Evolutionary conservation across 2,329 filamentous ascomycete species (phyloP).

Genomic region (Nannizziopsis barbatae): DNA sequence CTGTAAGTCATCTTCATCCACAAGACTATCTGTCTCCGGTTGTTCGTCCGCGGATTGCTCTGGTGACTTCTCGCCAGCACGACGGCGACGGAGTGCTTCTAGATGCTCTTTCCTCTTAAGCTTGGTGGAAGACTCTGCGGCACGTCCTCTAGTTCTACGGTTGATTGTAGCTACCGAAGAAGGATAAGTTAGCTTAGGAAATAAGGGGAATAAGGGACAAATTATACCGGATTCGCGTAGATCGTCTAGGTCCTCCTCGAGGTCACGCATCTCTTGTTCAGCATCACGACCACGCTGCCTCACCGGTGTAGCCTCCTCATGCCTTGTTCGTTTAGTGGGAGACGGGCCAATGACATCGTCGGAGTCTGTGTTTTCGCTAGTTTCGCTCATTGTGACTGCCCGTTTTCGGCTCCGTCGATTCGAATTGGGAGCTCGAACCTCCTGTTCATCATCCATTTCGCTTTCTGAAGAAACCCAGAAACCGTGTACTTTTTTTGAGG

Average conservation of each 20-base stretch:
- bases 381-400: slow-evolving; percentile 22
- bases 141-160: slow-evolving; percentile 33
- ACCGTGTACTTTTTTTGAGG: too few species aligned
- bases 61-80: slow-evolving; percentile 29
- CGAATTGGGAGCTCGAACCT: neutral
- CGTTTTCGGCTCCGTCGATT: neutral
- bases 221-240: slow-evolving; percentile 35
- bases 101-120: slow-evolving; percentile 32
- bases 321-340: slow-evolving; percentile 22
- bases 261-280: slow-evolving; percentile 31
- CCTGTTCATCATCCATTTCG: slow-evolving; percentile 6
- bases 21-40: slow-evolving; percentile 19
- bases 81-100: slow-evolving; percentile 33
- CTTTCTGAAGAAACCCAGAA: neutral
- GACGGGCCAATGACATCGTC: slow-evolving; percentile 21
- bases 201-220: neutral
- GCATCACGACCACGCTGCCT: slow-evolving; percentile 9
- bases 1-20: slow-evolving; percentile 11
- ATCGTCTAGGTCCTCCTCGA: slow-evolving; percentile 37
- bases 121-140: slow-evolving; percentile 30
- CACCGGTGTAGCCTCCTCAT: slow-evolving; percentile 3
- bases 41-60: slow-evolving; percentile 1
- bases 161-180: slow-evolving; percentile 26
- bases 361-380: slow-evolving; percentile 22
- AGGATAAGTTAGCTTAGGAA: slow-evolving; percentile 13